Evolutionary conservation across 1,139 yeast species (phyloP), one percentile per base, ranked within the genome.

Genomic region (Magnusiomyces clavatus): DNA sequence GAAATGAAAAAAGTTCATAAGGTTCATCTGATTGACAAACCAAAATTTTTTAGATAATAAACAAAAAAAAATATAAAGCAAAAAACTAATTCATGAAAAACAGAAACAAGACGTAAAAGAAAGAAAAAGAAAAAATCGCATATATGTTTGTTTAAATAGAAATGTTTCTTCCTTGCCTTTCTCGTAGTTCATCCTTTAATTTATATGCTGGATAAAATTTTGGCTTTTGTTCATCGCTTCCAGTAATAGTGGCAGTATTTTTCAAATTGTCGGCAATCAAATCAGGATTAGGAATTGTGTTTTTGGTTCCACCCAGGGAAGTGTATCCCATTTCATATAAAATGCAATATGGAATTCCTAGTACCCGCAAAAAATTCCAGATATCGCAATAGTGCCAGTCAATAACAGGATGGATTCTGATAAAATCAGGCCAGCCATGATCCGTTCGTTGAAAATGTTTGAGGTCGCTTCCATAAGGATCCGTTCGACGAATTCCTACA

Each of bases 341-440:
- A 3, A 61, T 54, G 62, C 96, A 88, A 66, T 88, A 88, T 1
- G 73, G 72, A 20, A 83, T 69, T 35, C 74, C 62, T 46, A 79
- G 67, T 1, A 71, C 74, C 39, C 77, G 63, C 52, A 85, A 45
- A 46, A 51, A 52, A 59, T 78, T 82, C 96, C 96, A 88, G 3
- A 88, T 75, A 54, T 87, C 87, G 31, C 75, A 77, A 60, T 85
- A 86, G 45, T 77, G 77, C 96, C 96, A 88, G 51, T 85, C 84
- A 48, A 88, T 72, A 12, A 88, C 83, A 0, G 96, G 96, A 61
- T 87, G 92, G 10, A 87, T 74, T 46, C 96, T 70, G 57, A 82
- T 67, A 64, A 88, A 88, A 40, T 72, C 70, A n/a, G 96, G 96
- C 96, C 96, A 88, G 50, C 87, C 81, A 56, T 80, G 83, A 63